These are phyloP conservation scores for Mycena rebaudengoi DNA, from an alignment of 768 basidiomycete genomes.

Conservation along the genomic window DNA sequence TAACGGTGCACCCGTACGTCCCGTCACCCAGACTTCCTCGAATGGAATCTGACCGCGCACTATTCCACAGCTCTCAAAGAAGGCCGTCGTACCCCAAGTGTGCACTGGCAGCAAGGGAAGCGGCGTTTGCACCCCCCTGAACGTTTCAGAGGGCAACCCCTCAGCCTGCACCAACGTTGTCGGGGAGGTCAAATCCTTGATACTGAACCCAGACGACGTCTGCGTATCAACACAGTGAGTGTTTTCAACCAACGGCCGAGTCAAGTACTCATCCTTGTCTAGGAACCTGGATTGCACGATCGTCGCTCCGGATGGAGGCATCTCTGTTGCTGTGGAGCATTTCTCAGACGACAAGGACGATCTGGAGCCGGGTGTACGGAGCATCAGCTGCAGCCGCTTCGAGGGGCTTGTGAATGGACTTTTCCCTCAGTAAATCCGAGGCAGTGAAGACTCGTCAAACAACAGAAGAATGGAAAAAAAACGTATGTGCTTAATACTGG, in stretches of 20 bases:
- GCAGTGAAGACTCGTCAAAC: no score
- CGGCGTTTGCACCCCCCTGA: not conserved
- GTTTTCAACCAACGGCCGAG: not conserved
- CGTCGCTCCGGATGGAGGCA: not conserved
- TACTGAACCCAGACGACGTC: not conserved
- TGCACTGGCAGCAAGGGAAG: not conserved
- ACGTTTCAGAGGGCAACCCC: not conserved
- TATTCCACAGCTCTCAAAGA: not conserved
- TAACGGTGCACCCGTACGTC: not conserved
- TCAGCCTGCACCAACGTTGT: not conserved
- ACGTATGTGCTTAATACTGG: no score
- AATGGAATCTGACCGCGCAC: not conserved
- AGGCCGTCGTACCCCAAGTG: not conserved
- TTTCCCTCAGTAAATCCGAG: not conserved
- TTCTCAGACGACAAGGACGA: not conserved
- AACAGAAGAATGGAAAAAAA: no score
- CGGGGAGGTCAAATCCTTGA: not conserved
- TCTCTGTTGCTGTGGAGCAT: not conserved
- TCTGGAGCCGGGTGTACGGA: not conserved
- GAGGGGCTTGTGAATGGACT: constrained; percentile 1
- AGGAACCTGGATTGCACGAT: not conserved
- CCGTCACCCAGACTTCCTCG: no score
- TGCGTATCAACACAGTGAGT: not conserved
- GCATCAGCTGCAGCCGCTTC: not conserved
- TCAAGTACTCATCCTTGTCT: not conserved